Evolutionary conservation across 352 stramenopile genomes (phyloP).

Genomic region (Globisporangium paddicum): DNA sequence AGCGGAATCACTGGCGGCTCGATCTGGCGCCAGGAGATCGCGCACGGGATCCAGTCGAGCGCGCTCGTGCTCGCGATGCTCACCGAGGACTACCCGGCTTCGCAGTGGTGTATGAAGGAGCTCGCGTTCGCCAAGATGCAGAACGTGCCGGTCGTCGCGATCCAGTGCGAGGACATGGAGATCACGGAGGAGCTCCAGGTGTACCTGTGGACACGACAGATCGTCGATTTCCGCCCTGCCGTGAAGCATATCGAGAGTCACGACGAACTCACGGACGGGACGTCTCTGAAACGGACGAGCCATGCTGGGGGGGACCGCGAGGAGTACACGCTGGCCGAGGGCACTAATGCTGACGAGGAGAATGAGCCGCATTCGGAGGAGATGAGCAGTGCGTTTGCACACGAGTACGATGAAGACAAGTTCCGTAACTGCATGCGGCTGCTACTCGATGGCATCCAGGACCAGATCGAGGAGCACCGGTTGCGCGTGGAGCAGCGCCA

Average conservation of each 20-base stretch:
- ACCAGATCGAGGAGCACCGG: constrained; percentile 80
- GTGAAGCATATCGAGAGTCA: constrained; percentile 17
- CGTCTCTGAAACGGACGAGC: constrained; percentile 1
- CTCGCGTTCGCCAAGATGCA: constrained; percentile 83
- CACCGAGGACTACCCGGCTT: constrained; percentile 70
- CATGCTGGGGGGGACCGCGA: constrained; percentile 13
- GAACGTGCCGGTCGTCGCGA: constrained; percentile 79
- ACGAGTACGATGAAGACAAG: constrained; percentile 56
- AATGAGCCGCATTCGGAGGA: constrained; percentile 6
- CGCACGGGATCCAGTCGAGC: constrained; percentile 65
- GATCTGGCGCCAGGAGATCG: constrained; percentile 81
- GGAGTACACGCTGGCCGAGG: constrained; percentile 2
- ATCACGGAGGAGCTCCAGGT: constrained; percentile 82
- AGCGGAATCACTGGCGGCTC: constrained; percentile 76
- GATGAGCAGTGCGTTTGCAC: constrained; percentile 12
- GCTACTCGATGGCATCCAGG: constrained; percentile 74
- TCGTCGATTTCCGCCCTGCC: constrained; percentile 69
- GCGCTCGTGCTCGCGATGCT: constrained; percentile 70
- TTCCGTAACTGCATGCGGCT: constrained; percentile 64
- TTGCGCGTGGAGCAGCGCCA: constrained; percentile 38
- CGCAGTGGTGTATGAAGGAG: constrained; percentile 87
- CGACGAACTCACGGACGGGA: not conserved
- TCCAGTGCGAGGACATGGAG: constrained; percentile 78
- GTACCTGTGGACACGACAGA: constrained; percentile 84
- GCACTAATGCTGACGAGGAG: constrained; percentile 2